These are phyloP conservation scores for Solanum rostratum DNA, from an alignment of 257 asterid genomes.

Conservation along the genomic window DNA sequence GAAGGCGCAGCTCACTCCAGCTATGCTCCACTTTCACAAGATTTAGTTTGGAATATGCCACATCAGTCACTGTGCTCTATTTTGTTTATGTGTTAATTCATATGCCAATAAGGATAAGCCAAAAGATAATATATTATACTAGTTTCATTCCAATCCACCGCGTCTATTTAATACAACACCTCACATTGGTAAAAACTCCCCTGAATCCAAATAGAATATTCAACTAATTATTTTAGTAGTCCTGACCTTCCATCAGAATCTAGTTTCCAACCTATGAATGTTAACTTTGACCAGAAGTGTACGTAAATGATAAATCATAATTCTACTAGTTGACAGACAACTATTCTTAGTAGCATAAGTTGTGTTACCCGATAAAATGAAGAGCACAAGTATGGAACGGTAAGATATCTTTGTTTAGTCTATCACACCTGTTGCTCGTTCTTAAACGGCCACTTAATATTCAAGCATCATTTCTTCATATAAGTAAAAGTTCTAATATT, in stretches of 20 bases:
- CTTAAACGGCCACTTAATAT: background rate
- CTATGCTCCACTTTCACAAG: background rate
- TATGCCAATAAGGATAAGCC: background rate
- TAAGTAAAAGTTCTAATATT: background rate
- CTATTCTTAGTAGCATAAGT: background rate
- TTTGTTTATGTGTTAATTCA: background rate
- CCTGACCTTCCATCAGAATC: background rate
- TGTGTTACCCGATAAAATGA: background rate
- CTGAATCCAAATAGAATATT: background rate
- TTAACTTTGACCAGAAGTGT: background rate
- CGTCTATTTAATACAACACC: background rate
- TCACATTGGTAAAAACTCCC: background rate
- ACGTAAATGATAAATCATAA: background rate
- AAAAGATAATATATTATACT: background rate
- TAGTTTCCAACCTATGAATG: background rate
- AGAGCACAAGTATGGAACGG: background rate
- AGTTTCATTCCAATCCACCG: background rate
- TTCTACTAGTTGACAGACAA: background rate
- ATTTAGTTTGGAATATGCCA: background rate
- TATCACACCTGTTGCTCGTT: background rate
- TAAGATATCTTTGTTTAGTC: background rate
- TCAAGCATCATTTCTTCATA: background rate
- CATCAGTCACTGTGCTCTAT: background rate
- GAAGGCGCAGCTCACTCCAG: background rate
- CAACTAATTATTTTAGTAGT: background rate